Percentiles rank a stretch among this genome's conserved stretches.
These are phyloP conservation scores for Penicillium sp. DNA, from an alignment of 2,329 filamentous ascomycete species.

Conservation along the genomic window DNA sequence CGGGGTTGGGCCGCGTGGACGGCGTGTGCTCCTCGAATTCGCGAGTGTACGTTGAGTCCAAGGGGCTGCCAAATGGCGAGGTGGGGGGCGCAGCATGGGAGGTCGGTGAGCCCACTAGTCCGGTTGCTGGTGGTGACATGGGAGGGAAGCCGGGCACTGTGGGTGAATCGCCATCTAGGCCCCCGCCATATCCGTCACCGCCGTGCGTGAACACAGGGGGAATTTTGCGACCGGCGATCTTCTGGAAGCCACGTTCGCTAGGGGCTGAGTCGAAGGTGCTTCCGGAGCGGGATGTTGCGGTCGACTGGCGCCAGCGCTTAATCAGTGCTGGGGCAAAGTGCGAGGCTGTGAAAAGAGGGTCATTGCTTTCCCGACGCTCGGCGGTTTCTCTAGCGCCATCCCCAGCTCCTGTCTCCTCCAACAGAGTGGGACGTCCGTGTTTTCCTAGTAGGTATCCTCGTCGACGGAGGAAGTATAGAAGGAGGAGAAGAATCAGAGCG, in stretches of 20 bases:
- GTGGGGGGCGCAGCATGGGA: conserved; percentile 29
- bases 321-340: conserved; percentile 40
- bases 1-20: conserved; percentile 44
- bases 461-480: conserved; percentile 43
- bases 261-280: conserved; percentile 33
- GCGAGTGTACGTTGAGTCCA: conserved; percentile 33
- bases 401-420: conserved; percentile 19
- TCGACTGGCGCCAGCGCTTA: conserved; percentile 41
- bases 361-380: conserved; percentile 38
- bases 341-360: conserved; percentile 39
- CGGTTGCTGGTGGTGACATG: conserved; percentile 26
- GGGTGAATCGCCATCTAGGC: conserved; percentile 32
- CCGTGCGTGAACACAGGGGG: conserved; percentile 46
- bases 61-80: conserved; percentile 29
- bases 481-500: conserved; percentile 46
- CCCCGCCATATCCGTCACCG: conserved; percentile 46
- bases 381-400: conserved; percentile 32
- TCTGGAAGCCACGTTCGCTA: conserved; percentile 49
- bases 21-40: conserved; percentile 31
- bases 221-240: conserved; percentile 49
- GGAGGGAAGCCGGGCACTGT: conserved; percentile 26
- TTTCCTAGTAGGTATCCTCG: conserved; percentile 45
- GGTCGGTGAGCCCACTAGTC: conserved; percentile 20
- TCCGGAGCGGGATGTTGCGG: conserved; percentile 34
- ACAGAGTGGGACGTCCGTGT: conserved; percentile 24